A percentile compares a stretch with the other conserved stretches of the same genome.
Evolutionary conservation across 768 basidiomycete genomes (phyloP).

Genomic region (Termitomyces sp.): DNA sequence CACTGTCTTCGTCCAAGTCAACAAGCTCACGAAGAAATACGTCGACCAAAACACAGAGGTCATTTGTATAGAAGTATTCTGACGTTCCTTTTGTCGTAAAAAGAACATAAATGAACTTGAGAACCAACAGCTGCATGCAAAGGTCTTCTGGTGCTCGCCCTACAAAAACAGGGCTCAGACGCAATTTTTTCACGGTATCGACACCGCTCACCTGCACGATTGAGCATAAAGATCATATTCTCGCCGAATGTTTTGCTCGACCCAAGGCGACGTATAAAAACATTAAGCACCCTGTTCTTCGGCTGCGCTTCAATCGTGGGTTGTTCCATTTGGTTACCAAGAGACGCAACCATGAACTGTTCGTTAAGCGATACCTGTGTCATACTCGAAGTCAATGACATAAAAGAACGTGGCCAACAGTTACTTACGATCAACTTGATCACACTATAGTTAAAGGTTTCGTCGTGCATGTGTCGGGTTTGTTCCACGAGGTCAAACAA

Average conservation of each 20-base stretch:
- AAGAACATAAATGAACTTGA: slow-evolving; percentile 91
- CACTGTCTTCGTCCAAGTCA: slow-evolving; percentile 89
- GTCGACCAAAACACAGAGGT: slow-evolving; percentile 91
- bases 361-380: slow-evolving; percentile 87
- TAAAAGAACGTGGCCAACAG: background rate
- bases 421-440: slow-evolving; percentile 84
- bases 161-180: slow-evolving; percentile 20
- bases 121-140: slow-evolving; percentile 89
- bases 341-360: slow-evolving; percentile 93
- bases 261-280: slow-evolving; percentile 78
- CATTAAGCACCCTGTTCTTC: slow-evolving; percentile 75
- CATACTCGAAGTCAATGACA: background rate
- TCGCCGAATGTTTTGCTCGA: slow-evolving; percentile 95
- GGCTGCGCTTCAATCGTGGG: slow-evolving; percentile 25
- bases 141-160: slow-evolving; percentile 85
- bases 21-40: slow-evolving; percentile 94
- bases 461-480: slow-evolving; percentile 83
- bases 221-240: slow-evolving; percentile 99
- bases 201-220: slow-evolving; percentile 72
- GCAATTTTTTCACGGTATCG: background rate
- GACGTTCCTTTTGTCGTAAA: slow-evolving; percentile 91
- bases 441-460: slow-evolving; percentile 91
- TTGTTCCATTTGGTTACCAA: slow-evolving; percentile 29
- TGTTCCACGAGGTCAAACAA: slow-evolving; percentile 93
- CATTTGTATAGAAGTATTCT: slow-evolving; percentile 98